Percentiles rank a stretch among this genome's conserved stretches.
Conservation (phyloP, 1,284 basidiomycete genomes). For the Crepidotus sp. region DNA sequence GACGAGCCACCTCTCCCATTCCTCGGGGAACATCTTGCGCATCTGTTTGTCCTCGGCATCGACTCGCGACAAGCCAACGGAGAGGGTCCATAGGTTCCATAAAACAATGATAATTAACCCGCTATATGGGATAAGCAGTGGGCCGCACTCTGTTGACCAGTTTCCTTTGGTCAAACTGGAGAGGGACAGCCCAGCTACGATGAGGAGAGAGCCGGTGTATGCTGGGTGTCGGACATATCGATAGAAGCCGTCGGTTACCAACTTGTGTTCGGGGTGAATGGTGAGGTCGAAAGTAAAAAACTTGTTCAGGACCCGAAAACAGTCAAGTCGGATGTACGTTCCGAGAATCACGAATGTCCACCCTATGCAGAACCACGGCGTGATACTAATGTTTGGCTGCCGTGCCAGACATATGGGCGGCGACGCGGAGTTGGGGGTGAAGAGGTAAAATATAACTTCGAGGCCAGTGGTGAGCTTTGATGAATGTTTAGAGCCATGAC, state of each 20-base stretch:
- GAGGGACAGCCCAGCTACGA: slow-evolving; percentile 5
- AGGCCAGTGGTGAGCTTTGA: slow-evolving; percentile 40
- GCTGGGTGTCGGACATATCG: slow-evolving; percentile 21
- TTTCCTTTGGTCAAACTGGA: slow-evolving; percentile 11
- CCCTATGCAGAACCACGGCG: slow-evolving; percentile 24
- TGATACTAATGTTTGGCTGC: slow-evolving; percentile 19
- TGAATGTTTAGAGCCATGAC: background rate
- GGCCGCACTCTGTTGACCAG: slow-evolving; percentile 15
- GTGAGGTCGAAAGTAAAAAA: slow-evolving; percentile 18
- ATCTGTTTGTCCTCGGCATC: slow-evolving; percentile 16
- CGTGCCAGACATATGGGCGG: slow-evolving; percentile 13
- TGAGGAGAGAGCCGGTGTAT: slow-evolving; percentile 20
- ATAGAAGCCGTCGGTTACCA: slow-evolving; percentile 16
- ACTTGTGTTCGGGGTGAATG: slow-evolving; percentile 13
- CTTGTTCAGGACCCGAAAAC: slow-evolving; percentile 26
- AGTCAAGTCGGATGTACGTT: slow-evolving; percentile 38
- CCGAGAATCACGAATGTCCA: background rate
- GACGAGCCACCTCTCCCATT: slow-evolving; percentile 11
- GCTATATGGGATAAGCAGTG: slow-evolving; percentile 21
- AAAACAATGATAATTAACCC: background rate
- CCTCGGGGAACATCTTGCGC: slow-evolving; percentile 13
- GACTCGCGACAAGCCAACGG: slow-evolving; percentile 12
- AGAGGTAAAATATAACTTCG: slow-evolving; percentile 40
- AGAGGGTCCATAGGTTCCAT: slow-evolving; percentile 9
- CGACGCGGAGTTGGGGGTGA: slow-evolving; percentile 22